Base-by-base conservation (phyloP, 768 basidiomycete species). In the Cyclocybe cylindracea region DNA sequence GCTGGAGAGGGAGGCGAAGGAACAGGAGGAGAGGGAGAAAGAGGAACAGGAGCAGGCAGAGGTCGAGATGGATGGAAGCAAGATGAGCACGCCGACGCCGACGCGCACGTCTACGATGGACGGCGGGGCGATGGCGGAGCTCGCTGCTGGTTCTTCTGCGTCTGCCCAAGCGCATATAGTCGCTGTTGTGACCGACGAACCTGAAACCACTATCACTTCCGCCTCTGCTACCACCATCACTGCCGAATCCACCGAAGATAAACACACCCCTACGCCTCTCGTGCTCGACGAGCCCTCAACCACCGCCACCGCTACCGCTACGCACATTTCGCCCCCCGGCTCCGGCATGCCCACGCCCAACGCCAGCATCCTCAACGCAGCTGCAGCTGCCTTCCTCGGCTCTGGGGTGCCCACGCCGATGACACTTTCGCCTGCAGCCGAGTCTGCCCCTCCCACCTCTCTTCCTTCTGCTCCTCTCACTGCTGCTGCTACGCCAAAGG, bases 1-100 rank as follows among this genome's bases (percentile, higher is more conserved):
- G 46, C 54, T 56, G 40, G 48, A 59, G 39, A 50, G 41, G 13
- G 50, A 61, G 49, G 44, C 51, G 37, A 16, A 31, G 31, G 45
- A 53, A 33, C 33, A 19, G 39, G 41, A 45, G 36, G 36, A 36
- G 36, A 39, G 35, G 24, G 50, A 48, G 29, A 36, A 44, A 45
- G 39, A 47, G 33, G 46, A 5, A 39, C 31, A 29, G 4, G 39
- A 38, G 44, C 35, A 9, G 10, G 11, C 41, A 35, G 31, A 43
- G 9, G 50, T 14, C 32, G 2, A 14, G 33, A 34, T 38, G 36
- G 24, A 41, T 46, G 33, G 50, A 43, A 61, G 60, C 36, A 51
- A 56, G 44, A 46, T 56, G 57, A 58, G 54, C 50, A 61, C 60
- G 16, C 50, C 58, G 3, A 58, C 58, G 36, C 61, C 61, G 2